Conservation (phyloP, 257 asterid species). For the Solanum piurae region DNA sequence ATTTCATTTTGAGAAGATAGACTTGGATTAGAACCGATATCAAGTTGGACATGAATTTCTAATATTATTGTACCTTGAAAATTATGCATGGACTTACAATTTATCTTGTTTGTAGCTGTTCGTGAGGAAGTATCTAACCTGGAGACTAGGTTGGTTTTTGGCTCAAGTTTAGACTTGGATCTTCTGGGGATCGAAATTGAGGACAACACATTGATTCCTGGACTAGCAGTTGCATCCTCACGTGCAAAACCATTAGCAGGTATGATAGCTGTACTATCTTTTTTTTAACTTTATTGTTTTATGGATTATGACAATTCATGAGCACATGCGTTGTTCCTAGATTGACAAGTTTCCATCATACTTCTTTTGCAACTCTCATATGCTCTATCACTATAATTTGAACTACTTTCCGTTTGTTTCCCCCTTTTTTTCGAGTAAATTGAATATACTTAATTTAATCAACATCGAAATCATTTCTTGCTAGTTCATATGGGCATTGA, state of each 20-base stretch:
- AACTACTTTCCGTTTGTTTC: background rate
- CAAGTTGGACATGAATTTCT: background rate
- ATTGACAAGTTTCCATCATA: background rate
- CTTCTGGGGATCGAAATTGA: slow-evolving; percentile 82
- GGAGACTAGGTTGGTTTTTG: slow-evolving; percentile 47
- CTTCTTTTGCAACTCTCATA: background rate
- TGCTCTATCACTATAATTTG: background rate
- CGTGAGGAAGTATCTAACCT: slow-evolving; percentile 62
- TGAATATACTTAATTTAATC: background rate
- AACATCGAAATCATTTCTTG: background rate
- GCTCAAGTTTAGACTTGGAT: slow-evolving; percentile 80
- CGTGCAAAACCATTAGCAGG: slow-evolving; percentile 90
- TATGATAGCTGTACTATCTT: background rate
- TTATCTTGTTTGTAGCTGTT: slow-evolving; percentile 43
- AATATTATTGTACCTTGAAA: background rate
- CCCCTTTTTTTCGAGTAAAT: background rate
- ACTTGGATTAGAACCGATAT: background rate
- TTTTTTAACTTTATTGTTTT: background rate
- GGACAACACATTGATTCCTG: slow-evolving; percentile 69
- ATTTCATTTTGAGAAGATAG: background rate
- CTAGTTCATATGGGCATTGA: background rate
- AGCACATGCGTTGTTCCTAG: background rate
- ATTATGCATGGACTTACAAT: background rate
- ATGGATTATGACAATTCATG: background rate
- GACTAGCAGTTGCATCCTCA: slow-evolving; percentile 84